phyloP scores from a whole-genome alignment of 2,329 filamentous ascomycete genomes.

The Penicillium paneum region DNA sequence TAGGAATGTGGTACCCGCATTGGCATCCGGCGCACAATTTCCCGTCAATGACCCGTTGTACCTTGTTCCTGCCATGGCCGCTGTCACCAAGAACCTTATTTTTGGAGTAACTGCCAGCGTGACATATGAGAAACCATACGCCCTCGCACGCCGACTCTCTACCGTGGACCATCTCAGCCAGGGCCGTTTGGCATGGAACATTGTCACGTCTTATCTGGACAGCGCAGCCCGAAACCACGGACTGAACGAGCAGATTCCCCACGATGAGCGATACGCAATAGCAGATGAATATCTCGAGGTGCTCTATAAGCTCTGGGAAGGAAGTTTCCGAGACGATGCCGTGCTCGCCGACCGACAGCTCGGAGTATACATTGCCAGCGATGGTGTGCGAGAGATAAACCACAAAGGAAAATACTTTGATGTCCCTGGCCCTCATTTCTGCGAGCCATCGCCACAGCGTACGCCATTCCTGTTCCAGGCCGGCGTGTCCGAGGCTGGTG shows the following conservation, averaged over 20 bases:
- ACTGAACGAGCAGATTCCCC: slow-evolving; percentile 38
- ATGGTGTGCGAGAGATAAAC: slow-evolving; percentile 27
- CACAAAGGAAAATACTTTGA: slow-evolving; percentile 30
- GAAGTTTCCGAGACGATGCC: slow-evolving; percentile 45
- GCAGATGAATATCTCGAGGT: slow-evolving; percentile 46
- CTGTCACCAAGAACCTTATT: slow-evolving; percentile 43
- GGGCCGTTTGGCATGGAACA: slow-evolving; percentile 51
- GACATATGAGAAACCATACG: slow-evolving; percentile 53
- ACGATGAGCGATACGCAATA: slow-evolving; percentile 46
- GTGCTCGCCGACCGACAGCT: slow-evolving; percentile 18
- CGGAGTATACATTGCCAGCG: slow-evolving; percentile 9
- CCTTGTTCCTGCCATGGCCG: slow-evolving; percentile 44
- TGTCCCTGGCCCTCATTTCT: slow-evolving; percentile 36
- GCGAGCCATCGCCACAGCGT: slow-evolving; percentile 41
- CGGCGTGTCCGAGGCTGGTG: slow-evolving; percentile 42
- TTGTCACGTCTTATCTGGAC: slow-evolving; percentile 47
- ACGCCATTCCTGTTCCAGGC: slow-evolving; percentile 47
- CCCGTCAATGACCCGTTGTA: slow-evolving; percentile 38
- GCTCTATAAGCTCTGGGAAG: slow-evolving; percentile 50
- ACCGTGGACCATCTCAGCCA: slow-evolving; percentile 51
- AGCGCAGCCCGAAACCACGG: slow-evolving; percentile 44
- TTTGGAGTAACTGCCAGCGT: slow-evolving; percentile 52
- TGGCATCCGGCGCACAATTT: slow-evolving; percentile 36
- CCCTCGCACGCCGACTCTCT: slow-evolving; percentile 51
- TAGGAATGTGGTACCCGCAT: slow-evolving; percentile 22